Conservation (phyloP, 2,329 filamentous ascomycete genomes). For the Xylariomycetidae sp. region DNA sequence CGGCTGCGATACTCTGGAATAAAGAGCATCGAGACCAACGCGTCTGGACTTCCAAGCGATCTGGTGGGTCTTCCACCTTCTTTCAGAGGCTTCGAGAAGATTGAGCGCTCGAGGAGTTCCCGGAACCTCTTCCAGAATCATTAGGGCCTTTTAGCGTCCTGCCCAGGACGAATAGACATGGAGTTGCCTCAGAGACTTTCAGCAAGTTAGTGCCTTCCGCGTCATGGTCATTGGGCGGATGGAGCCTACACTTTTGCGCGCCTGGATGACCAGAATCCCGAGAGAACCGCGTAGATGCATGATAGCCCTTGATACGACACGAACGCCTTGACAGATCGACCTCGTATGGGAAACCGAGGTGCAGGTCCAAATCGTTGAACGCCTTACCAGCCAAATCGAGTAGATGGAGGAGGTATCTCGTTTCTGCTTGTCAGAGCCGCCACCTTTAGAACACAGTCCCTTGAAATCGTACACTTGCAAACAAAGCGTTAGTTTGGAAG, state of each 20-base stretch:
- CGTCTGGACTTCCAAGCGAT: neutral
- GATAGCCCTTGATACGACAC: neutral
- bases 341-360: too few relatives aligned
- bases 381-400: neutral
- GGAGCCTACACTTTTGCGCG: neutral
- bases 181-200: neutral
- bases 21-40: neutral
- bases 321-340: too few relatives aligned
- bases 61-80: neutral
- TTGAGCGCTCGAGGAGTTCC: neutral
- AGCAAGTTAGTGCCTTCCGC: neutral
- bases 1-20: too few relatives aligned
- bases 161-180: slow-evolving; percentile 25
- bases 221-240: neutral
- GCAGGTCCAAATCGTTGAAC: too few relatives aligned
- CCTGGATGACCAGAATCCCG: slow-evolving; percentile 9
- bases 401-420: neutral
- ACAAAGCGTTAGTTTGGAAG: neutral
- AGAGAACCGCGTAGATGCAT: slow-evolving; percentile 3
- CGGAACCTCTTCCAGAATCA: neutral
- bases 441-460: neutral
- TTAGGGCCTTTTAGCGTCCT: slow-evolving; percentile 29
- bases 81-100: neutral
- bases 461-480: neutral
- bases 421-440: neutral